These are phyloP conservation scores for Magnusiomyces suaveolens DNA, from an alignment of 1,139 yeast species.

Conservation along the genomic window DNA sequence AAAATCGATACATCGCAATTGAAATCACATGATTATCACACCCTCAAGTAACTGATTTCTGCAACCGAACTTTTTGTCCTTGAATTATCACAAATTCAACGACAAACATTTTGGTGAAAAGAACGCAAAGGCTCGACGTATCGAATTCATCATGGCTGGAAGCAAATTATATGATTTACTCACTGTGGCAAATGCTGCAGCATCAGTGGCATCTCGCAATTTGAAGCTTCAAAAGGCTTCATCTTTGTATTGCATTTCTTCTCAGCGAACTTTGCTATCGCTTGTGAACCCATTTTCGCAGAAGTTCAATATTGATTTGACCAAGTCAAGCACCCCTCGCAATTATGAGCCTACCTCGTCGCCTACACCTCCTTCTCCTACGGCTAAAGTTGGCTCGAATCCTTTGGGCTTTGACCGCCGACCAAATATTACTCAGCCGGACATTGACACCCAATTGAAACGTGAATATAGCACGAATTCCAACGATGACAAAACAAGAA, in stretches of 20 bases:
- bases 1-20: too few species aligned
- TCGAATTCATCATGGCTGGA: too few species aligned
- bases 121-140: too few species aligned
- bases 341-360: background rate
- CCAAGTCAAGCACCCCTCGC: background rate
- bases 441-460: background rate
- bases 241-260: background rate
- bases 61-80: too few species aligned
- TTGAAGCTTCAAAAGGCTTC: conserved; percentile 1
- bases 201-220: conserved; percentile 8
- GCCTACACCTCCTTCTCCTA: background rate
- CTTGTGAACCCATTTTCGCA: background rate
- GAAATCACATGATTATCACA: too few species aligned
- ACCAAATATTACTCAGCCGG: background rate
- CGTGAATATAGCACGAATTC: conserved; percentile 10
- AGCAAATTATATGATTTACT: conserved; percentile 17
- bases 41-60: too few species aligned
- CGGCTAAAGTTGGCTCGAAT: background rate
- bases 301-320: background rate
- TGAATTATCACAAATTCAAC: too few species aligned
- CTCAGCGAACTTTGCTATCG: conserved; percentile 5
- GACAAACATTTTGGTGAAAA: too few species aligned
- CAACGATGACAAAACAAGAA: background rate
- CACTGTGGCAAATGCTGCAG: conserved; percentile 18
- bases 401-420: conserved; percentile 2